phyloP scores from a whole-genome alignment of 176 grass and related monocot species.

The Oryza nivara region DNA sequence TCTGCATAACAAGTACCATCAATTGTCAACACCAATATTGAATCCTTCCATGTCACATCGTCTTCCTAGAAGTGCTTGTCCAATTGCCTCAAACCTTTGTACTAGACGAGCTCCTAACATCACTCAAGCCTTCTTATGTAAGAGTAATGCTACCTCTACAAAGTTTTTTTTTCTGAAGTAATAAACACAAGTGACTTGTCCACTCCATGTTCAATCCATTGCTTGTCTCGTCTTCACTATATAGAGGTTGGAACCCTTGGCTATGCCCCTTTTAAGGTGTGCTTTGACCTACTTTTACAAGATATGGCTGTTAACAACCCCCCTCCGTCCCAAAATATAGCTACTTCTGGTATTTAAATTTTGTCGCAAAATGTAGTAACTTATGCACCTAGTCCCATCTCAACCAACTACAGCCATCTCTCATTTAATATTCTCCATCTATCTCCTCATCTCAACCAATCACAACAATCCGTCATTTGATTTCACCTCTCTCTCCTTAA shows the following conservation, averaged over 20 bases:
- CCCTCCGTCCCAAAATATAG: no score
- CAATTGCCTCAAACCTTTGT: not conserved
- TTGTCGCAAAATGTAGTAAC: no score
- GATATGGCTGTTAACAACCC: not conserved
- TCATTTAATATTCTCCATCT: no score
- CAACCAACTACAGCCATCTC: no score
- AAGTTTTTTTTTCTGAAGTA: not conserved
- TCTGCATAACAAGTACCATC: no score
- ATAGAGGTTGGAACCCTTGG: not conserved
- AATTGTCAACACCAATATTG: no score
- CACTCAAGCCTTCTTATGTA: not conserved
- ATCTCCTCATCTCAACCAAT: no score
- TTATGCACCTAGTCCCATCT: no score
- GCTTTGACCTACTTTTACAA: not conserved
- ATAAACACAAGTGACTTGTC: not conserved
- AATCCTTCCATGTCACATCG: no score
- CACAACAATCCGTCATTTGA: no score
- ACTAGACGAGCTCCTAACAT: not conserved
- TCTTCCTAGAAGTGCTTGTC: not conserved
- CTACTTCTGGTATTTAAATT: no score
- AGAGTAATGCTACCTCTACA: not conserved
- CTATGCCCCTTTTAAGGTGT: not conserved
- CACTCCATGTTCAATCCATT: not conserved
- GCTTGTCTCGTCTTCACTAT: not conserved
- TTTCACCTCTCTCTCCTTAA: no score